Conservation (phyloP, 495 filamentous ascomycete genomes). For the Podospora comata region DNA sequence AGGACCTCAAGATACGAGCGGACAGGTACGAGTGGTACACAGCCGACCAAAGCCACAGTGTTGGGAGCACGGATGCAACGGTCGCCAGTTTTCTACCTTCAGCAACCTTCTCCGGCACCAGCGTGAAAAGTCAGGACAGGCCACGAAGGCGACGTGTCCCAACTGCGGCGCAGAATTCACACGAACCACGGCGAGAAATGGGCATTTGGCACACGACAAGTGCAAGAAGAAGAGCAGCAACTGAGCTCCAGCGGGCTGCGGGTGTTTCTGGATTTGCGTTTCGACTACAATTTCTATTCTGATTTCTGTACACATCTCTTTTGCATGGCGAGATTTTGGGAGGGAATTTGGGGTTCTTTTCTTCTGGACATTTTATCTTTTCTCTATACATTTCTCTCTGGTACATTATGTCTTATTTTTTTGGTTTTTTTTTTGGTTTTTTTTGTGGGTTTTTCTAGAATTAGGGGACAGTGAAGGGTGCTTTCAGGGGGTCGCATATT, state of each 20-base stretch:
- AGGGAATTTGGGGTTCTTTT: not conserved
- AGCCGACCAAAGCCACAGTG: slow-evolving; percentile 85
- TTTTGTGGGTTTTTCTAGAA: not conserved
- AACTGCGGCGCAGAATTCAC: slow-evolving; percentile 91
- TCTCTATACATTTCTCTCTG: slow-evolving; percentile 1
- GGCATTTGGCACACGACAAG: slow-evolving; percentile 84
- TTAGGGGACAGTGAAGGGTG: not conserved
- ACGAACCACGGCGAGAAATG: slow-evolving; percentile 84
- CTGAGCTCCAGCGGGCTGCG: slow-evolving; percentile 10
- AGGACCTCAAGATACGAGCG: slow-evolving; percentile 34
- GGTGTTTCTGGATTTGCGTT: not conserved
- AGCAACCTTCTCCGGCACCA: slow-evolving; percentile 91
- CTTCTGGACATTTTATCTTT: not conserved
- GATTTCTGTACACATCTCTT: slow-evolving; percentile 6
- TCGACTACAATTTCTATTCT: not conserved
- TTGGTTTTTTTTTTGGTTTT: too few relatives aligned
- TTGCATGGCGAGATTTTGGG: not conserved
- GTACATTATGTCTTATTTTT: not conserved
- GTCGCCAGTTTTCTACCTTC: slow-evolving; percentile 90
- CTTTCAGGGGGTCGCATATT: not conserved
- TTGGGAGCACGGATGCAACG: slow-evolving; percentile 95
- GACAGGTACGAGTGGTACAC: slow-evolving; percentile 65
- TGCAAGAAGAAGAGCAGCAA: slow-evolving; percentile 63
- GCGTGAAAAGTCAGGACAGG: slow-evolving; percentile 88
- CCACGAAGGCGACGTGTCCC: slow-evolving; percentile 79